Evolutionary conservation across 345 rosid genomes (phyloP).

Genomic region (Carallia brachiata): DNA sequence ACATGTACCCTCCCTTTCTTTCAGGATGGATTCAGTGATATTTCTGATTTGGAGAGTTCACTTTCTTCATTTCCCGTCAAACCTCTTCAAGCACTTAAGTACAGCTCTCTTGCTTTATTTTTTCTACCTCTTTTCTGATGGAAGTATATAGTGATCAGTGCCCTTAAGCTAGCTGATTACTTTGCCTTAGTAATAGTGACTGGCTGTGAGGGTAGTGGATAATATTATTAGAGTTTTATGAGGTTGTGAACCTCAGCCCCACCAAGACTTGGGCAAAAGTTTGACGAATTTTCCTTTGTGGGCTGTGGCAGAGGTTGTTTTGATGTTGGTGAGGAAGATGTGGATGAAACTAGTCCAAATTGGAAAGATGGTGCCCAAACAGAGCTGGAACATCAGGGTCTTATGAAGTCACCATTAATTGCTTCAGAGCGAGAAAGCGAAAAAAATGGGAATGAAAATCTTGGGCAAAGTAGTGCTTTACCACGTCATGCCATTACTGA

Average conservation of each 20-base stretch:
- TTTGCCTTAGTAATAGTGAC: neutral
- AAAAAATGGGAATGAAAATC: conserved; percentile 48
- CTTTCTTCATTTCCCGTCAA: conserved; percentile 73
- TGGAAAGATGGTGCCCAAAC: conserved; percentile 41
- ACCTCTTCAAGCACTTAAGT: conserved; percentile 90
- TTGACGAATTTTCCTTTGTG: no score
- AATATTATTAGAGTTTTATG: no score
- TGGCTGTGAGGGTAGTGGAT: no score
- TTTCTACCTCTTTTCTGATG: conserved; percentile 1
- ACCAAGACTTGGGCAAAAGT: no score
- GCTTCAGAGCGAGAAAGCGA: conserved; percentile 34
- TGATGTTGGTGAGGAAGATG: conserved; percentile 72
- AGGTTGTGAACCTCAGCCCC: no score
- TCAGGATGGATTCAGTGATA: conserved; percentile 62
- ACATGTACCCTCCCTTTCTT: conserved; percentile 25
- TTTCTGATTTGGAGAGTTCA: conserved; percentile 74
- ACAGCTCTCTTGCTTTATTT: conserved; percentile 11
- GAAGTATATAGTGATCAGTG: conserved; percentile 1
- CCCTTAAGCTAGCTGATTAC: neutral
- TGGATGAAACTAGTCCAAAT: conserved; percentile 49
- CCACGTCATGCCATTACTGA: conserved; percentile 45
- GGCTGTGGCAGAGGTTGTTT: conserved; percentile 72
- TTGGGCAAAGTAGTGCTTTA: conserved; percentile 43
- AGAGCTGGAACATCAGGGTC: conserved; percentile 46
- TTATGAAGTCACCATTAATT: conserved; percentile 38